Evolutionary conservation across 2,329 filamentous ascomycete genomes (phyloP).

Genomic region (Botrytis galanthina): DNA sequence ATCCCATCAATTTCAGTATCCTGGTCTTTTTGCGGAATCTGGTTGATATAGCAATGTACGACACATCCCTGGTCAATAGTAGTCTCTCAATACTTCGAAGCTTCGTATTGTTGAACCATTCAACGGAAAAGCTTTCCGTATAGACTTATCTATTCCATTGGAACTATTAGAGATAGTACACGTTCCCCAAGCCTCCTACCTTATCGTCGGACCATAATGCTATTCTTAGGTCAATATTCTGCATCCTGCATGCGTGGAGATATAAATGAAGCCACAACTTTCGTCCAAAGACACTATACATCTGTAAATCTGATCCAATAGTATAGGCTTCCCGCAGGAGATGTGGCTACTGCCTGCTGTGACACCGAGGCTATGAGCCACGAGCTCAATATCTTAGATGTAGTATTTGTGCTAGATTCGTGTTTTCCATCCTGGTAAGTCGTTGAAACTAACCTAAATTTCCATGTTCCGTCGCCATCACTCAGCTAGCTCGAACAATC

Average conservation of each 20-base stretch:
- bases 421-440: neutral
- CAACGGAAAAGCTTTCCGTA: conserved; percentile 5
- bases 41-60: conserved; percentile 1
- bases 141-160: neutral
- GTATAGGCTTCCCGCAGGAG: conserved; percentile 6
- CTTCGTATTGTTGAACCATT: neutral
- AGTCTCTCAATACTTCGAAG: conserved; percentile 1
- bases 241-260: neutral
- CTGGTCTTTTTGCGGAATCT: neutral
- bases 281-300: conserved; percentile 8
- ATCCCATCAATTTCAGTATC: conserved; percentile 1
- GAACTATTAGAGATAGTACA: neutral
- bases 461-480: neutral
- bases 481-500: conserved; percentile 1
- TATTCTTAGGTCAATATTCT: conserved; percentile 20
- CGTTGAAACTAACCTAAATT: neutral
- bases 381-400: conserved; percentile 8
- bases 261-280: neutral
- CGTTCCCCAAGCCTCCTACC: neutral
- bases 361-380: neutral
- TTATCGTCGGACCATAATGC: conserved; percentile 8
- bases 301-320: conserved; percentile 7
- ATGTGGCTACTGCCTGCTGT: neutral
- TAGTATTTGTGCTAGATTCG: neutral
- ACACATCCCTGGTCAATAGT: conserved; percentile 8